Evolutionary conservation across 2,329 filamentous ascomycete species (phyloP).

Genomic region (Pseudocercospora fijiensis): DNA sequence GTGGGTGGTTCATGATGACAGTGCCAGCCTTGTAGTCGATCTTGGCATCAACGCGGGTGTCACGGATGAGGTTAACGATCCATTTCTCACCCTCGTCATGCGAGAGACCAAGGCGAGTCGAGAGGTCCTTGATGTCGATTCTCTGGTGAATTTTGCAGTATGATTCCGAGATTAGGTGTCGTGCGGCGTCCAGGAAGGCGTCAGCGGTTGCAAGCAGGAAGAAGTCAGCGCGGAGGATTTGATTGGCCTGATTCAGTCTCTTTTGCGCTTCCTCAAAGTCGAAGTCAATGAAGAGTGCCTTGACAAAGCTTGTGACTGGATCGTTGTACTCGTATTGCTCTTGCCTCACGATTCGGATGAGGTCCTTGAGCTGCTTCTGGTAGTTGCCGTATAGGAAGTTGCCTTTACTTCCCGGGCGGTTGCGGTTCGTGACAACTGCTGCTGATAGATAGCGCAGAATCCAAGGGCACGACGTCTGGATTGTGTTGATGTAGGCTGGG

Average conservation of each 20-base stretch:
- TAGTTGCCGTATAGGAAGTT: conserved; percentile 94
- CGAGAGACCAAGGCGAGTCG: conserved; percentile 83
- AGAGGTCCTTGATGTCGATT: conserved; percentile 94
- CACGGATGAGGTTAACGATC: conserved; percentile 98
- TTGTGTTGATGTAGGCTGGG: conserved; percentile 97
- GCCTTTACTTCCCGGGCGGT: conserved; percentile 76
- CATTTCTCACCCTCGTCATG: conserved; percentile 98
- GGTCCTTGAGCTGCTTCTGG: conserved; percentile 98
- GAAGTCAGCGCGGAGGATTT: conserved; percentile 90
- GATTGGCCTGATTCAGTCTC: conserved; percentile 81
- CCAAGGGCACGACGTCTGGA: conserved; percentile 97
- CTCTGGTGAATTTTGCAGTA: conserved; percentile 99
- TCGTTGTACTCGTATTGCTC: conserved; percentile 97
- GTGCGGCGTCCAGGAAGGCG: conserved; percentile 86
- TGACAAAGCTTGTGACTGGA: conserved; percentile 93
- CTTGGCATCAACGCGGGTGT: conserved; percentile 96
- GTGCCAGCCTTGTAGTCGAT: conserved; percentile 99
- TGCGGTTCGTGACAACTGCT: conserved; percentile 86
- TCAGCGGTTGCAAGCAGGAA: conserved; percentile 86
- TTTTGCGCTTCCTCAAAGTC: conserved; percentile 96
- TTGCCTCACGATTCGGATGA: conserved; percentile 92
- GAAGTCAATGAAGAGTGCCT: conserved; percentile 92
- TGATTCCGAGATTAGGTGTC: conserved; percentile 95
- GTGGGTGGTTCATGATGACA: conserved; percentile 98
- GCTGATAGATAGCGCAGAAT: conserved; percentile 90